Percentiles rank a stretch among this genome's conserved stretches.
Conservation (phyloP, 2,329 filamentous ascomycete species). For the Pseudomassariella vexata region DNA sequence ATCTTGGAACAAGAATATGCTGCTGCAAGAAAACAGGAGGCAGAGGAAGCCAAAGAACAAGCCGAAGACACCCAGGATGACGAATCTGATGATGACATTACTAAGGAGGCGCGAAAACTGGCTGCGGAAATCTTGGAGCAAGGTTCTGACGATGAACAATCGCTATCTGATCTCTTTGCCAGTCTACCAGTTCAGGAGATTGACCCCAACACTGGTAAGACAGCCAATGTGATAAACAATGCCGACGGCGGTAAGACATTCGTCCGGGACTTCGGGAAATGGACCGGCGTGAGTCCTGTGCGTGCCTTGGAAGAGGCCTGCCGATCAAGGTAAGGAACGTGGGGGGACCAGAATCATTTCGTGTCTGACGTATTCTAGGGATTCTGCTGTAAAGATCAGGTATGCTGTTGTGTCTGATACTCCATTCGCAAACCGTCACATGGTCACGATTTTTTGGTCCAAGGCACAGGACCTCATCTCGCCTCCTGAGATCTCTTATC, state of each 20-base stretch:
- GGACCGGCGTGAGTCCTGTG: conserved; percentile 69
- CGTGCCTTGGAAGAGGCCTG: conserved; percentile 83
- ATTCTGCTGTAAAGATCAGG: conserved; percentile 60
- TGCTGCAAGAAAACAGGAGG: conserved; percentile 35
- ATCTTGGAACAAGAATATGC: conserved; percentile 58
- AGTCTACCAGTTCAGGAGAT: conserved; percentile 56
- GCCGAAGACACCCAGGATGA: conserved; percentile 20
- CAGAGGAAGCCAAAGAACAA: conserved; percentile 25
- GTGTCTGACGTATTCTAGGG: conserved; percentile 40
- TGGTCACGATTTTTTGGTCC: conserved; percentile 71
- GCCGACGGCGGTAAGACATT: conserved; percentile 49
- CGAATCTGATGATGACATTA: conserved; percentile 36
- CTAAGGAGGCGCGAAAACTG: conserved; percentile 51
- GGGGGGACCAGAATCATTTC: neutral
- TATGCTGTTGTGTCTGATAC: conserved; percentile 68
- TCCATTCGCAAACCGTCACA: conserved; percentile 70
- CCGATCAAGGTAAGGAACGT: conserved; percentile 60
- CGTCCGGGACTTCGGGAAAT: conserved; percentile 80
- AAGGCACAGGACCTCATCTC: conserved; percentile 55
- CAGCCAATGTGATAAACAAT: conserved; percentile 47
- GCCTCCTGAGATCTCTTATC: conserved; percentile 30
- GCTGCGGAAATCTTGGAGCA: conserved; percentile 51
- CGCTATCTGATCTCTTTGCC: conserved; percentile 50
- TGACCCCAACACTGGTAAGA: conserved; percentile 52
- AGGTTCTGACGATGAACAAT: conserved; percentile 45